Evolutionary conservation across 305 asterid genomes (phyloP), one percentile per base, ranked within the genome.

Genomic region (Solanum hybrid): DNA sequence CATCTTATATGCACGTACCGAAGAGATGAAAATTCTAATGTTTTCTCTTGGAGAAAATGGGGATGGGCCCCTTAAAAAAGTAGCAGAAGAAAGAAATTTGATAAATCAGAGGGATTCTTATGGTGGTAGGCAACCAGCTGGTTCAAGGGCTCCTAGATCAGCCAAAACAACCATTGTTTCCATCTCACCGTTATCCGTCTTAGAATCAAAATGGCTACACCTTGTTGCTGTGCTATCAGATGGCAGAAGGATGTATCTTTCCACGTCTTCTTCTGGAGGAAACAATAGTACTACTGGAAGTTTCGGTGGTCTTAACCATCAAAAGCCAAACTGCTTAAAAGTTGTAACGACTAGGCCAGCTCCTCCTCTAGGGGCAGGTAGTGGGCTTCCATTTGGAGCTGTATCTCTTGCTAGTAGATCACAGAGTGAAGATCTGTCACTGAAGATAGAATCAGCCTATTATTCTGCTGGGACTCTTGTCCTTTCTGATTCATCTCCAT

Each of bases 191-290:
- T 78, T 98, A 84, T 98, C 98, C 83, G 91, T 95, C 91, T 91
- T 96, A 91, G 99, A 98, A 92, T 97, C 99, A 22, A 98, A 97
- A 95, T 95, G 98, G 96, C 93, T 98, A 92, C 99, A 98, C 92
- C 98, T 98, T 37, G 97, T 96, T 91, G 98, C 97, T 37, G 92
- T 97, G 91, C 92, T 98, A 91, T 98, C 99, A 84, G 99, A 98
- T 92, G 99, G 99, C 41, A 94, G 98, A 88, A 95, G 99, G 91
- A 94, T 98, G 99, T 98, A 98, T 90, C 98, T 97, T 89, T 95
- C 99, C 11, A 97, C 99, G 89, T 91, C 94, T 87, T 93, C 97
- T 90, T 94, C 98, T 76, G 94, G 98, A 89, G 98, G 99, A 91
- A 95, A 89, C 93, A 93, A 83, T 91, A 93, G 96, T 91, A 90